These are phyloP conservation scores for Fusarium sp. DNA, from an alignment of 2,329 filamentous ascomycete genomes.

Conservation along the genomic window DNA sequence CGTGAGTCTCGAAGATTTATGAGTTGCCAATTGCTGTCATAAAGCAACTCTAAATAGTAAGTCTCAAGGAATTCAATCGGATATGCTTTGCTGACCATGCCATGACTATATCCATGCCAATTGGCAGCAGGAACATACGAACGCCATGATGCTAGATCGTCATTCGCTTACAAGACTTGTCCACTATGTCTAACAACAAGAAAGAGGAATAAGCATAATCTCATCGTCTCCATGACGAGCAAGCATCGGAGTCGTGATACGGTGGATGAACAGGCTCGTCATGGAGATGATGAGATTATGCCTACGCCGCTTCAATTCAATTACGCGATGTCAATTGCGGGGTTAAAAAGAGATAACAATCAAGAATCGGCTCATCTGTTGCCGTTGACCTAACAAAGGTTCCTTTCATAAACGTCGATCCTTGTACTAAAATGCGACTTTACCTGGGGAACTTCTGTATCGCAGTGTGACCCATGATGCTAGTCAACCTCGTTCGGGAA, in stretches of 20 bases:
- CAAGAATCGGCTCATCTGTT: conserved; percentile 2
- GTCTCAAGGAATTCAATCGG: no score
- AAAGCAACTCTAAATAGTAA: no score
- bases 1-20: no score
- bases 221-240: not conserved
- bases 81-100: no score
- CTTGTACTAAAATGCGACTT: conserved; percentile 19
- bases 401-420: conserved; percentile 13
- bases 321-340: not conserved
- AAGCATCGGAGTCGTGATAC: no score
- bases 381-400: conserved; percentile 17
- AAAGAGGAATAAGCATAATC: not conserved
- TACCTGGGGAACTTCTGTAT: conserved; percentile 31
- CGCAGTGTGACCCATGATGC: conserved; percentile 1
- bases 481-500: conserved; percentile 27
- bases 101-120: no score
- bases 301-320: not conserved
- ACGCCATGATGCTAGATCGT: not conserved
- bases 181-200: not conserved
- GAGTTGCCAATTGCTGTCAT: no score
- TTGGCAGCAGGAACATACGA: no score
- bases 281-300: not conserved
- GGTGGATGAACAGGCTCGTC: not conserved
- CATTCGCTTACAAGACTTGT: not conserved
- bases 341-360: not conserved